These are phyloP conservation scores for Tilletia walkeri DNA, from an alignment of 1,284 basidiomycete species.

Conservation along the genomic window DNA sequence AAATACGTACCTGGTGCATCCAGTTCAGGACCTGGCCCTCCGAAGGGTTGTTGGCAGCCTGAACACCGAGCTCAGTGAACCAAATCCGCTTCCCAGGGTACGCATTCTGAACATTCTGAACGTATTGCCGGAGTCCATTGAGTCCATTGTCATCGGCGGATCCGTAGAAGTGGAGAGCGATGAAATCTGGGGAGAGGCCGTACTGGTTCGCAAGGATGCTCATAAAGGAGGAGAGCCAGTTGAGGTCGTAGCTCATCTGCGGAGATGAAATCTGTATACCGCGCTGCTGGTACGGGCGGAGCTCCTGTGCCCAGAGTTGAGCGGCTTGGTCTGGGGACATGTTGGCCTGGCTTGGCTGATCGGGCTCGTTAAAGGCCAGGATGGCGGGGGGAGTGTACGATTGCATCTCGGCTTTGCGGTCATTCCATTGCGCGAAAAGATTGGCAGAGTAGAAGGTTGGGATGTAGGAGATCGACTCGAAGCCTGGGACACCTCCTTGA, in stretches of 20 bases:
- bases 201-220: conserved; percentile 6
- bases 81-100: neutral
- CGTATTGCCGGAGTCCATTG: conserved; percentile 1
- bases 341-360: conserved; percentile 9
- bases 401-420: conserved; percentile 1
- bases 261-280: neutral
- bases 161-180: conserved; percentile 15
- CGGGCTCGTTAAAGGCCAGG: conserved; percentile 10
- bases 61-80: conserved; percentile 9
- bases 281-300: conserved; percentile 4
- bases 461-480: neutral
- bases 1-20: conserved; percentile 12
- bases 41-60: conserved; percentile 2
- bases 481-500: conserved; percentile 11
- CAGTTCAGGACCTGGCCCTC: neutral
- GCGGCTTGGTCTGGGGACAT: neutral
- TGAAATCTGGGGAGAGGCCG: conserved; percentile 6
- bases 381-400: conserved; percentile 9
- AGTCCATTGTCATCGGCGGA: conserved; percentile 4
- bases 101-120: neutral
- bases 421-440: neutral
- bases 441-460: neutral
- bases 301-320: neutral
- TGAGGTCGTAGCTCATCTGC: conserved; percentile 8
- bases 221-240: conserved; percentile 16